Percentiles rank a stretch among this genome's conserved stretches.
Evolutionary conservation across 225 moss, liverwort and hornwort genomes (phyloP).

Genomic region (Thuidium tamariscinum): DNA sequence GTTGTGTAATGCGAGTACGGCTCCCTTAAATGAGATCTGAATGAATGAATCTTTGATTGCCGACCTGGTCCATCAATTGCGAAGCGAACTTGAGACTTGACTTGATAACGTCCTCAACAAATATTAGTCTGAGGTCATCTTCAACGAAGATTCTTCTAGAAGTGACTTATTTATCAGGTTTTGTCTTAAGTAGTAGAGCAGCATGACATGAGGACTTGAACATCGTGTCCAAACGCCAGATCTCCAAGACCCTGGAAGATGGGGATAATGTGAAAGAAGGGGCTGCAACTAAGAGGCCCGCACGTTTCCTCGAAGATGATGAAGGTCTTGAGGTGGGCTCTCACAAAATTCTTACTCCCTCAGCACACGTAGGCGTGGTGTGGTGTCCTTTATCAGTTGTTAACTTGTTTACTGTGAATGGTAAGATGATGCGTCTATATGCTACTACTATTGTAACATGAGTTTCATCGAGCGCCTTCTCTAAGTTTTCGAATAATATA

Average conservation of each 20-base stretch:
- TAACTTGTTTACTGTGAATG: neutral
- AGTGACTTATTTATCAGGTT: neutral
- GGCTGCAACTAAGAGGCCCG: conserved; percentile 64
- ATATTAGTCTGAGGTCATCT: neutral
- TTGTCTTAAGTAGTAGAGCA: neutral
- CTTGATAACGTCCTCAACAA: neutral
- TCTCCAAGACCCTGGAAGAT: conserved; percentile 73
- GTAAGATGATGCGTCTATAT: neutral
- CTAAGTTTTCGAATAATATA: neutral
- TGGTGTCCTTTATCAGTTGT: neutral
- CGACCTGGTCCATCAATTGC: neutral
- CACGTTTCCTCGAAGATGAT: conserved; percentile 76
- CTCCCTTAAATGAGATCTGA: neutral
- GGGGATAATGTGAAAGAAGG: conserved; percentile 52
- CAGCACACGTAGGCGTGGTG: neutral
- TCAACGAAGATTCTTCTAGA: neutral
- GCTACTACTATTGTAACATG: neutral
- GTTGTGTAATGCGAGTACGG: neutral
- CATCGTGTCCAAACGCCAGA: conserved; percentile 23
- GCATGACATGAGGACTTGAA: neutral
- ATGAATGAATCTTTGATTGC: neutral
- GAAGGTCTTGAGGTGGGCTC: conserved; percentile 79
- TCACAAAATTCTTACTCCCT: neutral
- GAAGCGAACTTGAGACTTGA: neutral
- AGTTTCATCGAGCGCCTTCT: neutral